Conservation (phyloP, 495 filamentous ascomycete genomes). For the Cryomyces antarcticus region DNA sequence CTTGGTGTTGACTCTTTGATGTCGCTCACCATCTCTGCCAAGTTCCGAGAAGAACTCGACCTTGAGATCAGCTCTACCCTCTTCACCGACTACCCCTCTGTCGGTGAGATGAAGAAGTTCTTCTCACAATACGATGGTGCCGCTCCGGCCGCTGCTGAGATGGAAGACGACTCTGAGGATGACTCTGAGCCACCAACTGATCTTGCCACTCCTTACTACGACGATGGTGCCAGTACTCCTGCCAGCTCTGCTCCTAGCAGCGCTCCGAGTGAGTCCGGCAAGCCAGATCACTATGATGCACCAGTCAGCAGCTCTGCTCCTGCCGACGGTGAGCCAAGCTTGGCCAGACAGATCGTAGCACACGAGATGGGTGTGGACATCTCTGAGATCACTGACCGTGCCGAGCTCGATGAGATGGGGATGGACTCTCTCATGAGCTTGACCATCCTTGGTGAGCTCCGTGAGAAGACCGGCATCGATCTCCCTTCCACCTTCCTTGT, state of each 20-base stretch:
- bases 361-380: constrained; percentile 25
- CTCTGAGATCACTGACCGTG: constrained; percentile 21
- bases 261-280: constrained; percentile 17
- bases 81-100: constrained; percentile 23
- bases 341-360: constrained; percentile 22
- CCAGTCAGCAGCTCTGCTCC: constrained; percentile 2
- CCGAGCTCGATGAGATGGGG: constrained; percentile 23
- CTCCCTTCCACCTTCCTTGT: constrained; percentile 22
- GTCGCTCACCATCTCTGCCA: constrained; percentile 23
- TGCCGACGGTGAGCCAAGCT: constrained; percentile 13
- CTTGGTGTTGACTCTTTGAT: constrained; percentile 24
- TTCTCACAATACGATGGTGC: constrained; percentile 21
- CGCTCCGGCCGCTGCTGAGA: constrained; percentile 11
- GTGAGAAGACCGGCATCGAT: constrained; percentile 24
- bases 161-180: constrained; percentile 15
- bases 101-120: constrained; percentile 26
- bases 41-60: constrained; percentile 25
- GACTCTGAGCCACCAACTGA: constrained; percentile 11
- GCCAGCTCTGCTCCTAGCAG: constrained; percentile 19
- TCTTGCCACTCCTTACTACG: constrained; percentile 16
- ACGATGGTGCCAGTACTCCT: constrained; percentile 15
- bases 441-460: constrained; percentile 23
- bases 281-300: constrained; percentile 3
- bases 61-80: constrained; percentile 23
- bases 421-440: constrained; percentile 27